phyloP scores from a whole-genome alignment of 2,329 filamentous ascomycete species.

The Fusarium veterinarium region DNA sequence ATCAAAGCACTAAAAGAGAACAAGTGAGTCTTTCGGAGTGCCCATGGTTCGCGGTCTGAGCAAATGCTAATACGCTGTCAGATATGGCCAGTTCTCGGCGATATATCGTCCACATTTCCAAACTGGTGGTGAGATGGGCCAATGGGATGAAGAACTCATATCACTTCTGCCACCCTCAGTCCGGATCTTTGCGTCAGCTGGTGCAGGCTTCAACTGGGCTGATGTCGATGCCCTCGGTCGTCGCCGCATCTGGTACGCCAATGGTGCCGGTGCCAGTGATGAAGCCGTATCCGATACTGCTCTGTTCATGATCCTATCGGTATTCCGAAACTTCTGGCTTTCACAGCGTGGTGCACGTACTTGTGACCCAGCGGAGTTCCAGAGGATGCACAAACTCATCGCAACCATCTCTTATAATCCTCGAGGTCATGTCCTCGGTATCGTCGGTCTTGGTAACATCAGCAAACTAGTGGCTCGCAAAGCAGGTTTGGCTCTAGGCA shows the following conservation, averaged over 20 bases:
- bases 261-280: slow-evolving; percentile 55
- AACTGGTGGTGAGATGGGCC: slow-evolving; percentile 72
- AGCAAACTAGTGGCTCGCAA: slow-evolving; percentile 60
- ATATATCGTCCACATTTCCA: slow-evolving; percentile 69
- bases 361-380: slow-evolving; percentile 29
- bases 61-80: neutral
- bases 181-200: slow-evolving; percentile 69
- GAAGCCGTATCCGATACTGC: slow-evolving; percentile 58
- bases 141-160: slow-evolving; percentile 69
- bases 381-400: slow-evolving; percentile 31
- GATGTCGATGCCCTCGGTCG: slow-evolving; percentile 60
- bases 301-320: slow-evolving; percentile 56
- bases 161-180: slow-evolving; percentile 62
- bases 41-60: rapidly evolving
- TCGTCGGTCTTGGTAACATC: slow-evolving; percentile 63
- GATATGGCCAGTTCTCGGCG: slow-evolving; percentile 50
- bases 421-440: slow-evolving; percentile 59
- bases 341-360: slow-evolving; percentile 45
- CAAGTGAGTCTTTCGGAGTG: slow-evolving; percentile 4
- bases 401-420: slow-evolving; percentile 60
- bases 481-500: slow-evolving; percentile 58
- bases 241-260: slow-evolving; percentile 56
- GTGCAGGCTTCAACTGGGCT: slow-evolving; percentile 73
- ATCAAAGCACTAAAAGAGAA: slow-evolving; percentile 55
- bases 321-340: slow-evolving; percentile 63